Evolutionary conservation across 768 basidiomycete genomes (phyloP).

Genomic region (Termitomyces heimii): DNA sequence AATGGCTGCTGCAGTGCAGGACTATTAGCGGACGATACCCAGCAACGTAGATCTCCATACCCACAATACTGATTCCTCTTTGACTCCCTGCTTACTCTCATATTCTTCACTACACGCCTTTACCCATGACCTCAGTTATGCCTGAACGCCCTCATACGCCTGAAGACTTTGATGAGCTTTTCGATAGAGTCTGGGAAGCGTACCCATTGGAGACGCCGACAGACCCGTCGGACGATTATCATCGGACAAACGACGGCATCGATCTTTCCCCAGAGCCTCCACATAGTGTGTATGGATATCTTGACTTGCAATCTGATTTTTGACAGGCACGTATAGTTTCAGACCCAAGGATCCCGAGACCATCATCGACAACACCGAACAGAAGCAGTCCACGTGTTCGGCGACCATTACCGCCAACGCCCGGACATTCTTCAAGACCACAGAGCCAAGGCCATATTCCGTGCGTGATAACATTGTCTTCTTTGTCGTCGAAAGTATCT

Average conservation of each 20-base stretch:
- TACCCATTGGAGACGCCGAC: constrained; percentile 31
- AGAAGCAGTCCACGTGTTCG: constrained; percentile 10
- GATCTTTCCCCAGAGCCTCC: constrained; percentile 1
- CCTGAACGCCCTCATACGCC: constrained; percentile 19
- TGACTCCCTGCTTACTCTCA: not conserved
- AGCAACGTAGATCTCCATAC: constrained; percentile 7
- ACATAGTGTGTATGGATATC: constrained; percentile 6
- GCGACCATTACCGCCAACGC: constrained; percentile 21
- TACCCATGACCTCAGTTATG: constrained; percentile 4
- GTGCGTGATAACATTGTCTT: constrained; percentile 8
- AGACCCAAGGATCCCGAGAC: constrained; percentile 10
- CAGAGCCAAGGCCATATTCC: not conserved
- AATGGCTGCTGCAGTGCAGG: constrained; percentile 14
- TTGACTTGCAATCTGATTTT: not conserved
- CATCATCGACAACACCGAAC: constrained; percentile 10
- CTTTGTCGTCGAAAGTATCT: not conserved
- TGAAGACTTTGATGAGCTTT: constrained; percentile 53
- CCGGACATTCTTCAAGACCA: constrained; percentile 9
- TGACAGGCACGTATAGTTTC: not conserved
- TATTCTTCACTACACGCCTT: not conserved
- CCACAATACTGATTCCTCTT: not conserved
- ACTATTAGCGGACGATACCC: constrained; percentile 4
- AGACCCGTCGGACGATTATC: not conserved
- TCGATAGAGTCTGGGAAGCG: constrained; percentile 49
- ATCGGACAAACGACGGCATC: constrained; percentile 1